Evolutionary conservation across 2,329 filamentous ascomycete genomes (phyloP), one percentile per base, ranked within the genome.

Genomic region (Clonostachys solani): DNA sequence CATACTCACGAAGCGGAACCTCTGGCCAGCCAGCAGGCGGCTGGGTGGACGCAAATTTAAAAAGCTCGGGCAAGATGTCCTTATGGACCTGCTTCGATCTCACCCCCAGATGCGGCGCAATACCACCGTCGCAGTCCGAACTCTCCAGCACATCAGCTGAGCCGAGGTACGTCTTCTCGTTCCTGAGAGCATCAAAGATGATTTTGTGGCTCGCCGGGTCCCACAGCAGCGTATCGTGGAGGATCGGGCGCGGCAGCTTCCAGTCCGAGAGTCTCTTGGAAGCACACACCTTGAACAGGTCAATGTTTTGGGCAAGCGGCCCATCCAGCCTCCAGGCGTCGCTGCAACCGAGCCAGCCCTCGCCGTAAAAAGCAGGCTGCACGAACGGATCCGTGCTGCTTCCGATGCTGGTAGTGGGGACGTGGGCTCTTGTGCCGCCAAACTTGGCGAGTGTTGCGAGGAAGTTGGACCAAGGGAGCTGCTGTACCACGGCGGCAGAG

Each of bases 401-500:
- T 17, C 45, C 45, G 29, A 47, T 47, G 35, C 34, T 47, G 5
- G 38, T 42, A 9, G 45, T 47, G 4, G 45, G 45, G 8, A 47
- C 45, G 19, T 35, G 19, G 3, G 45, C 45, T 10, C 18, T 36
- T 4, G 9, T 18, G n/a, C 45, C 45, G 12, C 38, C 40, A 13
- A 35, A 42, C 29, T 16, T 42, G 6, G 12, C 8, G 13, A 47
- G 17, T 12, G 45, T 18, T 7, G 23, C 37, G 23, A 47, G 38
- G n/a, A 47, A 43, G 33, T 47, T 42, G n/a, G 45, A 47, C 45
- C 45, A 34, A 19, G 45, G 45, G 15, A 47, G 17, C 23, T 47
- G 45, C 45, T 47, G 45, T 6, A 47, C 45, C 6, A 42, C 23
- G 16, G 45, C 45, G n/a, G 38, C 19, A 4, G 38, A 34, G 40